Base-by-base conservation (phyloP, 2,329 filamentous ascomycete species). In the Coniella vitis region DNA sequence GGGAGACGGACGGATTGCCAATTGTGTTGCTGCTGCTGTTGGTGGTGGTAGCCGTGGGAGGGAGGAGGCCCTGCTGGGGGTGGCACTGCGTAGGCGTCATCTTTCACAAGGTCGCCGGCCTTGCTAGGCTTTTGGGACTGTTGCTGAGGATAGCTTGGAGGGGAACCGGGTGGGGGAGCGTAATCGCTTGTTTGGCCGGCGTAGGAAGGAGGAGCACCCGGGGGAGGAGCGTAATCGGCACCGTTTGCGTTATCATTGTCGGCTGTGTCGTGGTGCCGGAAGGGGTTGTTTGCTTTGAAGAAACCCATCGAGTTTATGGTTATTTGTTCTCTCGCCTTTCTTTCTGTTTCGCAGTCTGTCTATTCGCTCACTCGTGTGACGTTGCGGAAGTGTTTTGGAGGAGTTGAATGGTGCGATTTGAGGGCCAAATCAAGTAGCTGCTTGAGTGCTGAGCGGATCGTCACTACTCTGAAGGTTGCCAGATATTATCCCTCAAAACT, bases 1-100 rank as follows among this genome's bases (percentile, higher is more conserved):
- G 45, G 45, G 36, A 47, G 45, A 0, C 86, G 84, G 1, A 89
- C 83, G 3, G 82, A 77, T 7, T 75, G 61, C 86, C 86, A 90
- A 65, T 86, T 80, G 61, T 89, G 84, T 56, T 80, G 63, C 4
- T 56, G 53, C 40, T 59, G 57, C 32, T n/a, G n/a, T n/a, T n/a
- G n/a, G n/a, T n/a, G n/a, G n/a, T n/a, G n/a, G n/a, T n/a, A n/a
- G n/a, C n/a, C n/a, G n/a, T n/a, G n/a, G n/a, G n/a, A n/a, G n/a
- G 49, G 60, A 4, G 61, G 64, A 2, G 64, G 68, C 17, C 66
- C 65, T 13, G 62, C 66, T 1, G 64, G 37, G 1, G 68, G 68
- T 20, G 68, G 62, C 7, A 59, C 60, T 47, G 61, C 64, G 20
- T 60, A 40, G 29, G 59, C 49, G 38, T 31, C 43, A 12, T 44